phyloP scores from a whole-genome alignment of 768 basidiomycete species.

The Aureoboletus auriporus region DNA sequence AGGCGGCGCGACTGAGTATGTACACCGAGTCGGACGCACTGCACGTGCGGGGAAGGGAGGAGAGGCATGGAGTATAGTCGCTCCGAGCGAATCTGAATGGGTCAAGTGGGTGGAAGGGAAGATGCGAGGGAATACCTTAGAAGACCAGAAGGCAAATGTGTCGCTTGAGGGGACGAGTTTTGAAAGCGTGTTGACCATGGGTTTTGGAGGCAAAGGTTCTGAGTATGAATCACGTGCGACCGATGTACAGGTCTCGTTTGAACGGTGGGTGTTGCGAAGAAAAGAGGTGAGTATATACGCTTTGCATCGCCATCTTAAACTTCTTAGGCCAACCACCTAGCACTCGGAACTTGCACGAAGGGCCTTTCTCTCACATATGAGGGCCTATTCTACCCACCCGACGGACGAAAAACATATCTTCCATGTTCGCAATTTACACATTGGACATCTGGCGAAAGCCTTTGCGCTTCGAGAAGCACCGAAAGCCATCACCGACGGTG shows the following conservation, averaged over 20 bases:
- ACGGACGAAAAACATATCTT: conserved; percentile 94
- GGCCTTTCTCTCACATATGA: conserved; percentile 89
- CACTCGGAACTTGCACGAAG: conserved; percentile 72
- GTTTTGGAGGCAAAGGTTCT: conserved; percentile 78
- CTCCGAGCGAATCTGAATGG: conserved; percentile 86
- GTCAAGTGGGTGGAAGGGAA: conserved; percentile 83
- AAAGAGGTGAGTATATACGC: conserved; percentile 54
- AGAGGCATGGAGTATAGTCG: conserved; percentile 91
- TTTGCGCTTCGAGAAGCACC: conserved; percentile 90
- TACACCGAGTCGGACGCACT: conserved; percentile 95
- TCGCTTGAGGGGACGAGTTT: conserved; percentile 57
- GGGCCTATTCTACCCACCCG: conserved; percentile 97
- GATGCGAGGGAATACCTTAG: conserved; percentile 57
- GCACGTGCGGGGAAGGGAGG: conserved; percentile 95
- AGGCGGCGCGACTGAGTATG: conserved; percentile 92
- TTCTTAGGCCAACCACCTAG: conserved; percentile 38
- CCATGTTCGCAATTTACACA: conserved; percentile 89
- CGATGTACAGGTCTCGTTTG: conserved; percentile 91
- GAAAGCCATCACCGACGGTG: conserved; percentile 28
- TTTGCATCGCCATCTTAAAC: not conserved
- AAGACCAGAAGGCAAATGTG: conserved; percentile 37
- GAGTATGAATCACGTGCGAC: conserved; percentile 91
- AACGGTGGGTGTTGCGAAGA: conserved; percentile 80
- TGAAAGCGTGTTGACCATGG: conserved; percentile 68
- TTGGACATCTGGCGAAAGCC: conserved; percentile 91